Evolutionary conservation across 345 rosid species (phyloP).

Genomic region (Atalantia buxifolia): DNA sequence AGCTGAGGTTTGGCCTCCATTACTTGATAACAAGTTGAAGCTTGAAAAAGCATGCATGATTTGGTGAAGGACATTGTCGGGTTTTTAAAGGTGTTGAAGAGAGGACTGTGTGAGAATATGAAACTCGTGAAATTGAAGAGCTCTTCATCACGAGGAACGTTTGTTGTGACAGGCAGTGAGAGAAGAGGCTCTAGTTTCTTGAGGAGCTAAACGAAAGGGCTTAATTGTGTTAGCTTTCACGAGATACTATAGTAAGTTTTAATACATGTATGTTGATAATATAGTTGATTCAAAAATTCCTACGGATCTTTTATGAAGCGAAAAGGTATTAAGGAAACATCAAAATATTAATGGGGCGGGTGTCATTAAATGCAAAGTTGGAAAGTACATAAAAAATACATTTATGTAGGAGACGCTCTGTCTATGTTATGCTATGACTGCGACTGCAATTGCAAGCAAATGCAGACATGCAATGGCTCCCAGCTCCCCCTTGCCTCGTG

Average conservation of each 20-base stretch:
- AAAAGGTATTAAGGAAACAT: not conserved
- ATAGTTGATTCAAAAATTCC: no score
- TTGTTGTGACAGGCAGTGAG: conserved; percentile 44
- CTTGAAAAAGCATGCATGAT: conserved; percentile 36
- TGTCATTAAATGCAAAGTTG: not conserved
- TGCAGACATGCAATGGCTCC: not conserved
- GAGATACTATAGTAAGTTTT: conserved; percentile 54
- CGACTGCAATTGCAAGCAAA: not conserved
- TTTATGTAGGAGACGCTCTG: not conserved
- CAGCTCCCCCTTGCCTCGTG: not conserved
- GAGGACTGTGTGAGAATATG: conserved; percentile 42
- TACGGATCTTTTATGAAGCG: not conserved
- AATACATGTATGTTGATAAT: conserved; percentile 10
- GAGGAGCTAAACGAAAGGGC: conserved; percentile 16
- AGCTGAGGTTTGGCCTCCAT: conserved; percentile 36
- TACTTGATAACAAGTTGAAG: conserved; percentile 6
- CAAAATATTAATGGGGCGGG: not conserved
- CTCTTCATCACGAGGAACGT: conserved; percentile 94
- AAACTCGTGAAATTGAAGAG: conserved; percentile 92
- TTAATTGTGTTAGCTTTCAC: conserved; percentile 36
- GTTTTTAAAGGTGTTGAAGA: conserved; percentile 60
- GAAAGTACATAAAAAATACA: not conserved
- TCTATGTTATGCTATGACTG: not conserved
- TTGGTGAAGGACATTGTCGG: conserved; percentile 26
- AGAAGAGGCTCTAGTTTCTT: conserved; percentile 14